Evolutionary conservation across 202 grass and related monocot species (phyloP).

Genomic region (Setaria italica): DNA sequence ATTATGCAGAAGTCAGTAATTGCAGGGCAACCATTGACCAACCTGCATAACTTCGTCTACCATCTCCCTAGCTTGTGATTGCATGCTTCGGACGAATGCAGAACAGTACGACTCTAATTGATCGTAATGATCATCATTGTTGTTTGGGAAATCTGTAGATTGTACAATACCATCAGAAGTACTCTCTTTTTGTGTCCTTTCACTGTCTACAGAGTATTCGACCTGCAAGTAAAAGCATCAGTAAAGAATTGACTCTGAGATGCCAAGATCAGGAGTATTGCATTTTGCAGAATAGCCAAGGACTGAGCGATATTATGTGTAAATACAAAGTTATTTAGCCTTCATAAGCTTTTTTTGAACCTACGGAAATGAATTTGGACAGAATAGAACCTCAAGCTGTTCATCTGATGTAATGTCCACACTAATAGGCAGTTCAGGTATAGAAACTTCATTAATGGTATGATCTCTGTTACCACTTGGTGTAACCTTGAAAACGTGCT

Average conservation of each 20-base stretch:
- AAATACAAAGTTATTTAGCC: conserved; percentile 21
- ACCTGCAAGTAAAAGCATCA: conserved; percentile 43
- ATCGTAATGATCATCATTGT: conserved; percentile 21
- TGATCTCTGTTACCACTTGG: conserved; percentile 40
- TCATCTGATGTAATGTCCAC: conserved; percentile 34
- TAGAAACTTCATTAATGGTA: conserved; percentile 36
- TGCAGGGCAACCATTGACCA: neutral
- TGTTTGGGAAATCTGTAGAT: conserved; percentile 14
- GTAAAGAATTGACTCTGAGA: conserved; percentile 29
- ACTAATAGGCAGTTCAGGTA: conserved; percentile 25
- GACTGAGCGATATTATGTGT: neutral
- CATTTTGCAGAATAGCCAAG: conserved; percentile 24
- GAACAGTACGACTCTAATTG: conserved; percentile 40
- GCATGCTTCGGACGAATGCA: conserved; percentile 50
- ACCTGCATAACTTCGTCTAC: conserved; percentile 54
- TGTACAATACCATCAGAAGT: conserved; percentile 17
- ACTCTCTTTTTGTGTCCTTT: conserved; percentile 13
- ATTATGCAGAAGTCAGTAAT: conserved; percentile 26
- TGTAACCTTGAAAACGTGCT: conserved; percentile 38
- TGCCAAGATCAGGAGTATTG: conserved; percentile 13
- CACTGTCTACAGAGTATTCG: conserved; percentile 29
- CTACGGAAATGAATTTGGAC: conserved; percentile 30
- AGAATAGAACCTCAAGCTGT: conserved; percentile 42
- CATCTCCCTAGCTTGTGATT: conserved; percentile 56
- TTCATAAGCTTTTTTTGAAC: conserved; percentile 6